phyloP scores from a whole-genome alignment of 2,329 filamentous ascomycete species.

The Scedosporium dehoogii region DNA sequence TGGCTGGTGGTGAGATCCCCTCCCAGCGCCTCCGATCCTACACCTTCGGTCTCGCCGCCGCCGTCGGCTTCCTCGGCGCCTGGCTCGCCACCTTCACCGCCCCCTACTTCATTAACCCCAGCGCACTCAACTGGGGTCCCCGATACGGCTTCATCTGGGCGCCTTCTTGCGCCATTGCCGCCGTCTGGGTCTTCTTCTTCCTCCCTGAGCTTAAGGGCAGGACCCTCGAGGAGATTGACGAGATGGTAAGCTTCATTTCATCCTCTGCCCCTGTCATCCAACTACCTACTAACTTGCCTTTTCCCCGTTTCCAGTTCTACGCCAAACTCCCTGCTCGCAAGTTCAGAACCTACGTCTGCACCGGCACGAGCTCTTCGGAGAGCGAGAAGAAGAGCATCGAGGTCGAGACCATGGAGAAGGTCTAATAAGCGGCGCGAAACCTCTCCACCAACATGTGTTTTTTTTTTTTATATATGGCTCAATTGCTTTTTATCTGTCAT shows the following conservation, averaged over 20 bases:
- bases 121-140: conserved; percentile 38
- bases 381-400: conserved; percentile 3
- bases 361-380: background rate
- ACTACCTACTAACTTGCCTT: background rate
- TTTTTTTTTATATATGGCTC: background rate
- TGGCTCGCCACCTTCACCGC: conserved; percentile 43
- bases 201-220: conserved; percentile 8
- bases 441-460: background rate
- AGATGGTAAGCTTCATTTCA: conserved; percentile 7
- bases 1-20: conserved; percentile 41
- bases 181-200: conserved; percentile 8
- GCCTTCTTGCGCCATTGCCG: conserved; percentile 13
- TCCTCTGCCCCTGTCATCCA: background rate
- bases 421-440: background rate
- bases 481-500: background rate
- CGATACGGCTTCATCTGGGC: conserved; percentile 43
- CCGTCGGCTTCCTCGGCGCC: conserved; percentile 36
- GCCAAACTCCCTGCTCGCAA: conserved; percentile 5
- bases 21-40: conserved; percentile 41
- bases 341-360: conserved; percentile 7
- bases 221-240: conserved; percentile 13
- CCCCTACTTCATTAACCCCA: conserved; percentile 44
- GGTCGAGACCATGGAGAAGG: background rate
- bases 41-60: conserved; percentile 39
- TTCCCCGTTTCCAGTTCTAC: conserved; percentile 5